Conservation (phyloP, 106 monocot species). For the Dendrobium officinale region DNA sequence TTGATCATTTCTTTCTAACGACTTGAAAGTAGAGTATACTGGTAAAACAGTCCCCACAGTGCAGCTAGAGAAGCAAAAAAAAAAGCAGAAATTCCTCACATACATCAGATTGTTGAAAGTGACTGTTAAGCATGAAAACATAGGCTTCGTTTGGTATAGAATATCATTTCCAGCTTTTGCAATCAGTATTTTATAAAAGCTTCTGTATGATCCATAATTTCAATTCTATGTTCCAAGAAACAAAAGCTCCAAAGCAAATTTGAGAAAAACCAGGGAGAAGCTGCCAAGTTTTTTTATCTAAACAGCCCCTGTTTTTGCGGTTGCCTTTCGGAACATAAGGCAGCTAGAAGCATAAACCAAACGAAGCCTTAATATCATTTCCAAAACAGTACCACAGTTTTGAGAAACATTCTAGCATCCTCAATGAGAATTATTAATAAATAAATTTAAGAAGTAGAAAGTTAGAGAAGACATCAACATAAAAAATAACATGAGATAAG, state of each 20-base stretch:
- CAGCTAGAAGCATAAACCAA: too few species aligned
- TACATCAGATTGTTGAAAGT: conserved; percentile 1
- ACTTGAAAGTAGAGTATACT: conserved; percentile 93
- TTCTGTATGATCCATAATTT: too few species aligned
- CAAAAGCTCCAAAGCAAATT: not conserved
- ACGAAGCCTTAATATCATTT: not conserved
- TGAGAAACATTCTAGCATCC: not conserved
- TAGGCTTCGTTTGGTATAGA: not conserved
- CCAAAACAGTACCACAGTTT: not conserved
- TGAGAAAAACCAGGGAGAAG: too few species aligned
- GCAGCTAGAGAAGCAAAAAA: conserved; percentile 47
- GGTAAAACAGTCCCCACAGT: conserved; percentile 84
- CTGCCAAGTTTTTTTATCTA: too few species aligned
- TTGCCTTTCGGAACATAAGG: too few species aligned
- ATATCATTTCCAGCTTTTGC: not conserved
- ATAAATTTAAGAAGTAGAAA: not conserved
- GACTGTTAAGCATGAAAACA: not conserved
- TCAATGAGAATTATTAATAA: not conserved
- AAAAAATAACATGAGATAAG: not conserved
- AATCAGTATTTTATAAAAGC: not conserved
- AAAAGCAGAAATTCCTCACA: not conserved
- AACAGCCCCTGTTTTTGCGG: too few species aligned
- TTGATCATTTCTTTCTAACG: conserved; percentile 70
- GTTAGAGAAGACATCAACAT: not conserved
- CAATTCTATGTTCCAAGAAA: too few species aligned